These are phyloP conservation scores for Nicotiana benthamiana DNA, from an alignment of 257 asterid genomes.

Conservation along the genomic window DNA sequence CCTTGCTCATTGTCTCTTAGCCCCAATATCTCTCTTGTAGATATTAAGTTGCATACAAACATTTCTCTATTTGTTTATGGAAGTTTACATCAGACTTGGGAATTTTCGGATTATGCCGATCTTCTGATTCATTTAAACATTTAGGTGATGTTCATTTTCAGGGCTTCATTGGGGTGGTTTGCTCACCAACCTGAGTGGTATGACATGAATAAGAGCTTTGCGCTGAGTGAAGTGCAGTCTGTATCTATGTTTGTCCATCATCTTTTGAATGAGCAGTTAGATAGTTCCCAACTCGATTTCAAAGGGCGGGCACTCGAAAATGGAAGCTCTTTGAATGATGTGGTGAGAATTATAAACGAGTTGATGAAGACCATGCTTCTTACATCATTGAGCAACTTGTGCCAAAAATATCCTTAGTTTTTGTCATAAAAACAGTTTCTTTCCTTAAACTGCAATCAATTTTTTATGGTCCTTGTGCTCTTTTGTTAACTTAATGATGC, in stretches of 20 bases:
- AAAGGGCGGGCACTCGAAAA: slow-evolving; percentile 48
- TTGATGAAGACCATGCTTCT: slow-evolving; percentile 12
- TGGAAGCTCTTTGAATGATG: slow-evolving; percentile 53
- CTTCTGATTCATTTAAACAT: background rate
- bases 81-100: background rate
- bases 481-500: background rate
- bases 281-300: slow-evolving; percentile 46
- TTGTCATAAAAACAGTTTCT: slow-evolving; percentile 9
- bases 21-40: background rate
- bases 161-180: slow-evolving; percentile 95
- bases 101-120: slow-evolving; percentile 4
- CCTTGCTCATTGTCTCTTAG: background rate
- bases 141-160: slow-evolving; percentile 21
- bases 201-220: slow-evolving; percentile 69
- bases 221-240: slow-evolving; percentile 89
- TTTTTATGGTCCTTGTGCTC: slow-evolving; percentile 14
- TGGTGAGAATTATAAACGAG: slow-evolving; percentile 43
- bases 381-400: background rate
- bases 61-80: background rate
- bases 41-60: background rate
- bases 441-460: background rate
- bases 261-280: slow-evolving; percentile 63
- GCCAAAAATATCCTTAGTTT: background rate
- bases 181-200: slow-evolving; percentile 87
- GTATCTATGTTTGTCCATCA: slow-evolving; percentile 68